Percentiles rank a stretch among this genome's conserved stretches.
phyloP scores from a whole-genome alignment of 2,329 filamentous ascomycete species.

The Penicillium sp. region DNA sequence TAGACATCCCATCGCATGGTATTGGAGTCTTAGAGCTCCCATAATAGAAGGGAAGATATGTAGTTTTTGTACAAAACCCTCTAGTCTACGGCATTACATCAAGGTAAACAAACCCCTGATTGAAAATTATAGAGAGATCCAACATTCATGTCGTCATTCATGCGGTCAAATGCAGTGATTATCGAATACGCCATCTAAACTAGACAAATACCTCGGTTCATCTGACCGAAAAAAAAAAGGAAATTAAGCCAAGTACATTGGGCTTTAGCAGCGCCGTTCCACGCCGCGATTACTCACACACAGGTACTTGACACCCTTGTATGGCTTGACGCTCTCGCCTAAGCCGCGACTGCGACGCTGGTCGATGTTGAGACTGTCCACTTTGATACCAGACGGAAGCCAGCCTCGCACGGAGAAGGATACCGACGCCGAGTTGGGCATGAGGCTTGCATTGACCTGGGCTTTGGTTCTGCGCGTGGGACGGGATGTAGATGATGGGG shows the following conservation, averaged over 20 bases:
- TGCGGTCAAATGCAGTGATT: slow-evolving; percentile 4
- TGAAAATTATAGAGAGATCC: not conserved
- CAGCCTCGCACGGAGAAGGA: slow-evolving; percentile 63
- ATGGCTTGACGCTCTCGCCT: slow-evolving; percentile 85
- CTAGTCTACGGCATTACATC: not conserved
- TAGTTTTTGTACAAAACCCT: not conserved
- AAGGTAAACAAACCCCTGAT: not conserved
- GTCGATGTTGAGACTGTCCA: slow-evolving; percentile 62
- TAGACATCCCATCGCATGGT: not conserved
- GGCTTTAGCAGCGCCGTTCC: slow-evolving; percentile 40
- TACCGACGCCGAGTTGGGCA: slow-evolving; percentile 74
- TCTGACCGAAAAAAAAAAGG: not conserved
- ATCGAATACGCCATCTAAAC: slow-evolving; percentile 1
- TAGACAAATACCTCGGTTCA: not conserved
- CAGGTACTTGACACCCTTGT: slow-evolving; percentile 97
- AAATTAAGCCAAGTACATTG: not conserved
- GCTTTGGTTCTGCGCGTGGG: slow-evolving; percentile 39
- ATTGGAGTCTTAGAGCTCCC: not conserved
- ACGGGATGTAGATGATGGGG: slow-evolving; percentile 20
- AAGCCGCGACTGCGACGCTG: slow-evolving; percentile 80
- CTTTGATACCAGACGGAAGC: slow-evolving; percentile 63
- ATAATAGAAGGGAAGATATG: not conserved
- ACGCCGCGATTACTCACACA: slow-evolving; percentile 63
- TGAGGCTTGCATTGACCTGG: slow-evolving; percentile 70
- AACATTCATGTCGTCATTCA: slow-evolving; percentile 6